A percentile compares a stretch with the other conserved stretches of the same genome.
phyloP scores from a whole-genome alignment of 495 filamentous ascomycete genomes.

The Podospora australis region DNA sequence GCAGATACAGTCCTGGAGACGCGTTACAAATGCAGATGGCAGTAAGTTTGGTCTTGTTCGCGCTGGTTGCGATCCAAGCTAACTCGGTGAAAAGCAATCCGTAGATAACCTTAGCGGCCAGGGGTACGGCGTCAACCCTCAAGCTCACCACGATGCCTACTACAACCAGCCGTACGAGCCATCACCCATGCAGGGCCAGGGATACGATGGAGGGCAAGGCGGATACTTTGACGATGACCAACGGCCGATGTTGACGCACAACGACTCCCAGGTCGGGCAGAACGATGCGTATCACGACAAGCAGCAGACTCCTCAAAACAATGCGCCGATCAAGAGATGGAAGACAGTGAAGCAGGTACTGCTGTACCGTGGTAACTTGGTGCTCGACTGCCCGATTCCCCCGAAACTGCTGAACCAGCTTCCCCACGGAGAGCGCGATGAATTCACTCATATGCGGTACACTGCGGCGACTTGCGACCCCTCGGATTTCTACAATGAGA shows the following conservation, averaged over 20 bases:
- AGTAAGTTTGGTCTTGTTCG: too few relatives aligned
- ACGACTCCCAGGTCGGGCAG: slow-evolving; percentile 36
- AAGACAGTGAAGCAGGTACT: slow-evolving; percentile 99
- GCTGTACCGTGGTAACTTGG: slow-evolving; percentile 92
- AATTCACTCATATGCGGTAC: slow-evolving; percentile 99
- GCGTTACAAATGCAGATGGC: slow-evolving; percentile 65
- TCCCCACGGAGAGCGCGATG: slow-evolving; percentile 85
- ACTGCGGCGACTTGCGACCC: slow-evolving; percentile 96
- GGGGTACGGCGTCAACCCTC: slow-evolving; percentile 72
- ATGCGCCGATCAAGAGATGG: slow-evolving; percentile 71
- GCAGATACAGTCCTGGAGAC: slow-evolving; percentile 49
- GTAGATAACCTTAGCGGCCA: slow-evolving; percentile 67
- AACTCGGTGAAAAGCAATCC: slow-evolving; percentile 53
- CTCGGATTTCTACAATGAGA: slow-evolving; percentile 72
- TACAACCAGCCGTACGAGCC: slow-evolving; percentile 78
- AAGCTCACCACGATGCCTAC: slow-evolving; percentile 81
- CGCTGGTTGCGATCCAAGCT: too few relatives aligned
- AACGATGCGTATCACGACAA: slow-evolving; percentile 45
- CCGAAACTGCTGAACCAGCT: slow-evolving; percentile 80
- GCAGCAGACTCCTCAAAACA: slow-evolving; percentile 40
- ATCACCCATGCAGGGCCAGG: slow-evolving; percentile 52
- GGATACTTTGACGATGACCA: slow-evolving; percentile 38
- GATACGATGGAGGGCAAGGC: slow-evolving; percentile 29
- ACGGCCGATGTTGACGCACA: slow-evolving; percentile 45
- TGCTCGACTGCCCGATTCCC: slow-evolving; percentile 94